A percentile compares a stretch with the other conserved stretches of the same genome.
These are phyloP conservation scores for Penicillium tannophilum DNA, from an alignment of 495 filamentous ascomycete species.

Conservation along the genomic window DNA sequence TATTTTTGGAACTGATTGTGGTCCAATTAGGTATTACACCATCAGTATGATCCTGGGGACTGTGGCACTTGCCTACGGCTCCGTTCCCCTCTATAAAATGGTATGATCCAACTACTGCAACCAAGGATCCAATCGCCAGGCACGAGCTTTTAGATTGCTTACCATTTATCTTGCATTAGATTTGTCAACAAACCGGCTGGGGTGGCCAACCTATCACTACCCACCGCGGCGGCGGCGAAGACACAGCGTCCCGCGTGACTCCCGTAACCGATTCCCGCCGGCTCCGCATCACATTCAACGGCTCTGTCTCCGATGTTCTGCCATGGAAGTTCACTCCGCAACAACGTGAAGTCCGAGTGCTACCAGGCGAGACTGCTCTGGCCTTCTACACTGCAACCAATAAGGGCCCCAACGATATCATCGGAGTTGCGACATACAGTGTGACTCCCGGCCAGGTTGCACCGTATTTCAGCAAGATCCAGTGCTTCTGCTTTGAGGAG, in stretches of 20 bases:
- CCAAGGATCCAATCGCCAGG: not conserved
- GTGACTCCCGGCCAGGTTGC: conserved; percentile 95
- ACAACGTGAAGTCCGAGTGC: conserved; percentile 92
- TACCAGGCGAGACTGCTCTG: conserved; percentile 94
- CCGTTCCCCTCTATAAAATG: conserved; percentile 98
- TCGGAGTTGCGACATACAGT: conserved; percentile 96
- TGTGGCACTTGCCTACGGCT: conserved; percentile 89
- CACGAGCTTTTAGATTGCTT: not conserved
- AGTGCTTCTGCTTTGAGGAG: conserved; percentile 99
- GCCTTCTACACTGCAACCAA: conserved; percentile 99
- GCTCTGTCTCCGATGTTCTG: conserved; percentile 89
- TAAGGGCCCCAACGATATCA: conserved; percentile 83
- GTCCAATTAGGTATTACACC: conserved; percentile 70
- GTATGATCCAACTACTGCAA: conserved; percentile 40
- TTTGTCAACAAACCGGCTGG: conserved; percentile 96
- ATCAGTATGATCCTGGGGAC: conserved; percentile 87
- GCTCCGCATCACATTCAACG: conserved; percentile 94
- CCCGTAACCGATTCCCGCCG: conserved; percentile 82
- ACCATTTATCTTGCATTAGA: conserved; percentile 49
- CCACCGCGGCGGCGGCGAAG: conserved; percentile 62
- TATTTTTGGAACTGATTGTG: not conserved
- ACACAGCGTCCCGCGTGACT: conserved; percentile 70
- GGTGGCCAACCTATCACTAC: conserved; percentile 90
- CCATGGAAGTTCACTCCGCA: conserved; percentile 98
- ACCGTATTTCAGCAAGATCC: conserved; percentile 98